A percentile compares a stretch with the other conserved stretches of the same genome.
Conservation (phyloP, 2,329 filamentous ascomycete genomes). For the Aspergillus niger region DNA sequence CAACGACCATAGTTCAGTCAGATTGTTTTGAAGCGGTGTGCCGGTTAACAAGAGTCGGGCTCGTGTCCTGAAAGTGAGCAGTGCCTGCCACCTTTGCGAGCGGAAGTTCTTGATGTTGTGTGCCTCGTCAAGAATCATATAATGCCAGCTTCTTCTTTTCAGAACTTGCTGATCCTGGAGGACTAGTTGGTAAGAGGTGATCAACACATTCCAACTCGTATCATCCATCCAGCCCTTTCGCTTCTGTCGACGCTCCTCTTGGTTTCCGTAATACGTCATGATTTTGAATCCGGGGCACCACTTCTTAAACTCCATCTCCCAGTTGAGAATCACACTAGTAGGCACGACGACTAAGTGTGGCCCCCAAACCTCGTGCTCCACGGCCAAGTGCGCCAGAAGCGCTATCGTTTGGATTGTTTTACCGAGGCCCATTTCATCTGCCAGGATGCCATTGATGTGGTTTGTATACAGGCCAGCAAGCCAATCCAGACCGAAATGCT, state of each 20-base stretch:
- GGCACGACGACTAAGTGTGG: conserved; percentile 95
- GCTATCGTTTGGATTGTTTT: conserved; percentile 99
- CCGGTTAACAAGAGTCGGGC: conserved; percentile 86
- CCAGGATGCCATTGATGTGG: conserved; percentile 91
- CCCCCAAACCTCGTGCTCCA: conserved; percentile 88
- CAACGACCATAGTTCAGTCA: conserved; percentile 95
- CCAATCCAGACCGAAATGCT: conserved; percentile 97
- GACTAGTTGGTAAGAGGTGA: conserved; percentile 96
- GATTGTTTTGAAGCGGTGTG: conserved; percentile 93
- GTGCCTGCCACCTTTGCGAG: conserved; percentile 92
- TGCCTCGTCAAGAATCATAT: conserved; percentile 96
- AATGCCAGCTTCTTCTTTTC: conserved; percentile 91
- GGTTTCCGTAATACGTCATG: conserved; percentile 90
- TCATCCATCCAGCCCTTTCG: conserved; percentile 91
- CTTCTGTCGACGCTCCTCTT: conserved; percentile 88
- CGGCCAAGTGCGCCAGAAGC: conserved; percentile 86
- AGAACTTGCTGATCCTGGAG: conserved; percentile 93
- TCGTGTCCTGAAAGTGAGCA: conserved; percentile 89
- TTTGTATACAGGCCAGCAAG: conserved; percentile 89
- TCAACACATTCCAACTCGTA: conserved; percentile 93
- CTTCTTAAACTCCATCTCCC: conserved; percentile 99
- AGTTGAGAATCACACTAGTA: conserved; percentile 98
- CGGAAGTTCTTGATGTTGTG: conserved; percentile 99
- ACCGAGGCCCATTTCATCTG: conserved; percentile 97
- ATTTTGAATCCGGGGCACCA: conserved; percentile 98